Base-by-base conservation (phyloP, 495 filamentous ascomycete genomes). In the Hamigera avellanea region DNA sequence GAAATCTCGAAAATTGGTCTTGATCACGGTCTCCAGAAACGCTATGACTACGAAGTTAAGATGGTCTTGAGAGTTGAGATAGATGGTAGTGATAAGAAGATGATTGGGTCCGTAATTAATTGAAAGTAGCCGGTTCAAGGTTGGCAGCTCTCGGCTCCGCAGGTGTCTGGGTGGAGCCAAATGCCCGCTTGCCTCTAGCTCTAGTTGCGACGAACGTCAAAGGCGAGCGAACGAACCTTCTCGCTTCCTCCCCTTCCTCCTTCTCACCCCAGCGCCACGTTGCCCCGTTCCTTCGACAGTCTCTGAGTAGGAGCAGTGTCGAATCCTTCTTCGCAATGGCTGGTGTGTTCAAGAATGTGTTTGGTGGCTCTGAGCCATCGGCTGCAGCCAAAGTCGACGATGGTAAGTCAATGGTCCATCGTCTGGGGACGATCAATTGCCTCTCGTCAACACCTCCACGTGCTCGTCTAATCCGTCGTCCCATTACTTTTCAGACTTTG, bases 341-440 rank as follows among this genome's bases (percentile, higher is more conserved):
- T 53, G 75, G 71, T 52, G 49, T 82, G 44, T 52, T 85, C 50
- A 78, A 78, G 55, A 76, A 75, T 53, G 53, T 83, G 43, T 75
- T 83, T 47, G 80, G 76, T 50, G 75, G 75, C 53, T 62, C 64
- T 42, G 71, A 76, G 64, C 53, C 73, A 41, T 59, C 72, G 19
- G 62, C 57, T 38, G 61, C 70, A 30, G 58, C 64, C 34, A 62
- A 62, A 39, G 61, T 59, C 39, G 76, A 82, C 49, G 71, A 78
- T 58, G 78, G 77, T 82, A 69, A 54, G 75, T 44, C 17, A 8
- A 36, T 31, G 19, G 33, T 13, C 31, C 30, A 19, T 30, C 12
- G 26, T 32, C 27, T n/a, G n/a, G n/a, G n/a, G n/a, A n/a, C n/a
- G n/a, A n/a, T n/a, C 37, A 39, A 49, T 44, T 43, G 30, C 37